Conservation (phyloP, 306 rosid genomes). For the Quercus aquifolioides region DNA sequence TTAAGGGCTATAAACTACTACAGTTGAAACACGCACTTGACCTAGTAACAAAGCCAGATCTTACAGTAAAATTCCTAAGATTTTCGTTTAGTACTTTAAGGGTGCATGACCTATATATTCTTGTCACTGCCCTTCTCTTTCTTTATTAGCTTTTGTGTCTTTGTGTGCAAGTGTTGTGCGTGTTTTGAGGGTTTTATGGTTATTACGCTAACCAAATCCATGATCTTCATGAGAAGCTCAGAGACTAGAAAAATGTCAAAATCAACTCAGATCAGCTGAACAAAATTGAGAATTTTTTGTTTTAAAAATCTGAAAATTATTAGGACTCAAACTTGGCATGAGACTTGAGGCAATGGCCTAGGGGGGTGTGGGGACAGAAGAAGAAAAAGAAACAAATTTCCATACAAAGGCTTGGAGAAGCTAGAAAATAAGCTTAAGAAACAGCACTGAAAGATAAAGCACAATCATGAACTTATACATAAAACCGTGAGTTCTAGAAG, state of each 20-base stretch:
- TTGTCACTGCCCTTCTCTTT: too few species aligned
- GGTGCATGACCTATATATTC: too few species aligned
- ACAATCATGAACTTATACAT: not conserved
- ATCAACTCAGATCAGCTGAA: not conserved
- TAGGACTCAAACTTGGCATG: too few species aligned
- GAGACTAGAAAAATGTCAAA: not conserved
- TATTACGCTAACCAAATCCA: not conserved
- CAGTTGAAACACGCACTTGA: too few species aligned
- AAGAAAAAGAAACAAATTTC: too few species aligned
- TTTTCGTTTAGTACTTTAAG: not conserved
- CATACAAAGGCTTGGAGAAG: too few species aligned
- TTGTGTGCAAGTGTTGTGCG: not conserved
- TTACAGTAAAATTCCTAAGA: not conserved
- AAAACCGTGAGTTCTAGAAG: not conserved
- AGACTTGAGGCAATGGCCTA: too few species aligned
- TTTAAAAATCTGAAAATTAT: too few species aligned
- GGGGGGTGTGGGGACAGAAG: fast-evolving
- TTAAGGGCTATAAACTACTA: too few species aligned
- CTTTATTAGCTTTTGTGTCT: not conserved
- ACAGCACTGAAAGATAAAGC: conserved; percentile 8
- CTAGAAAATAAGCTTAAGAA: not conserved
- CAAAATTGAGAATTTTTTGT: not conserved
- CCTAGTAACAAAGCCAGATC: too few species aligned
- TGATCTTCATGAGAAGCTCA: not conserved
- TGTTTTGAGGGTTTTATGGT: not conserved